Percentiles rank a stretch among this genome's conserved stretches.
Evolutionary conservation across 257 asterid genomes (phyloP).

Genomic region (Orobanche coerulescens): DNA sequence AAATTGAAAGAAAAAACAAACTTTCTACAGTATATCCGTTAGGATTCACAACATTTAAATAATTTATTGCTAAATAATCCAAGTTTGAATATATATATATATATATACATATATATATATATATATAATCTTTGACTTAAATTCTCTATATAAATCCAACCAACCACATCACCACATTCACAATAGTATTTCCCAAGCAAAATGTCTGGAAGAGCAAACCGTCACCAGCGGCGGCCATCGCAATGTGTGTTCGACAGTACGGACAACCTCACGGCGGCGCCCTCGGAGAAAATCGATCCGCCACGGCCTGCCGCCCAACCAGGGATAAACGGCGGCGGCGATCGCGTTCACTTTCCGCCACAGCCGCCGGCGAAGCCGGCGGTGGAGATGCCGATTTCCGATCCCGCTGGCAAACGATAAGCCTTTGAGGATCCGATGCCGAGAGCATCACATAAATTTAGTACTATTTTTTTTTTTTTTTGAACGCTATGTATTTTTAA

Average conservation of each 20-base stretch:
- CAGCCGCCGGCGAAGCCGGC: slow-evolving; percentile 41
- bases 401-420: slow-evolving; percentile 20
- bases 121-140: slow-evolving; percentile 33
- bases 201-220: slow-evolving; percentile 59
- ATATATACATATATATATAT: too few relatives aligned
- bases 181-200: slow-evolving; percentile 14
- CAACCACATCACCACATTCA: slow-evolving; percentile 23
- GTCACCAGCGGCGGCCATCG: slow-evolving; percentile 73
- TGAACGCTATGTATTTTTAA: not conserved
- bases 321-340: slow-evolving; percentile 17
- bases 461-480: slow-evolving; percentile 10
- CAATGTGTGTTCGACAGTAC: slow-evolving; percentile 57
- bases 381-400: slow-evolving; percentile 32
- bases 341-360: slow-evolving; percentile 37
- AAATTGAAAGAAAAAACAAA: too few relatives aligned
- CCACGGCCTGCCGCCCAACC: slow-evolving; percentile 27
- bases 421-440: slow-evolving; percentile 15
- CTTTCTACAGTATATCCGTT: too few relatives aligned
- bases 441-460: slow-evolving; percentile 25
- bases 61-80: slow-evolving; percentile 33
- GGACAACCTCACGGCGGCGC: slow-evolving; percentile 48
- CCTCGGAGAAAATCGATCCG: slow-evolving; percentile 30
- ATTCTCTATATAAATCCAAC: slow-evolving; percentile 28
- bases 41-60: slow-evolving; percentile 10
- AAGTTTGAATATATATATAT: slow-evolving; percentile 32